Percentiles rank a stretch among this genome's conserved stretches.
Conservation (phyloP, 139 green algal genomes). For the Auxenochlorella protothecoides region DNA sequence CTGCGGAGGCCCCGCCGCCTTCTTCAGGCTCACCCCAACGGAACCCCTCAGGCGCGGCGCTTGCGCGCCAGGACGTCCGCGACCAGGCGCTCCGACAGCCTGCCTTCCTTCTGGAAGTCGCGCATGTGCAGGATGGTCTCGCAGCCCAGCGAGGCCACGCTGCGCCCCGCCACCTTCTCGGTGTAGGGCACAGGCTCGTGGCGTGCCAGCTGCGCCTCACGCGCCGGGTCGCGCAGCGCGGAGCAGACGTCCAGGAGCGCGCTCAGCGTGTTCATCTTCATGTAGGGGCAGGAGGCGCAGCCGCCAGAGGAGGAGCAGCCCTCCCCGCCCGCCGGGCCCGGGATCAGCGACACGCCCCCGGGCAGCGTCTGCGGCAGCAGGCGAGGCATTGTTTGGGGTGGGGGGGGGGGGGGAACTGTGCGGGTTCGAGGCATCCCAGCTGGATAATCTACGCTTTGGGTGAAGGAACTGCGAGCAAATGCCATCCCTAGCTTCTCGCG, state of each 20-base stretch:
- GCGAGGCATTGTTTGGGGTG: background rate
- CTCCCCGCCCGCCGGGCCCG: conserved; percentile 63
- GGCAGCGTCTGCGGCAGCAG: conserved; percentile 28
- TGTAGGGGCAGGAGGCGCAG: conserved; percentile 95
- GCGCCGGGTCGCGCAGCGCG: conserved; percentile 33
- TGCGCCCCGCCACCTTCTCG: conserved; percentile 50
- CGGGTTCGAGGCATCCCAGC: no score
- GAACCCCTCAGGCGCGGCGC: no score
- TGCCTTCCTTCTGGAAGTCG: conserved; percentile 67
- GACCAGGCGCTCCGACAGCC: conserved; percentile 51
- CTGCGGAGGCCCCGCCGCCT: no score
- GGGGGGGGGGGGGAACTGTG: no score
- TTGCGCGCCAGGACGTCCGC: conserved; percentile 22
- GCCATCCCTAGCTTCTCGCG: no score
- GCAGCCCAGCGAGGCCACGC: conserved; percentile 64
- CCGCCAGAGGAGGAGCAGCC: conserved; percentile 86
- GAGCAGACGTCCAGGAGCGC: conserved; percentile 46
- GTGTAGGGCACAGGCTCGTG: conserved; percentile 61
- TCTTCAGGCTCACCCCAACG: no score
- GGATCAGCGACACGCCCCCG: conserved; percentile 52
- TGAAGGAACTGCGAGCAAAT: no score
- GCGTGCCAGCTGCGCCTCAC: conserved; percentile 51
- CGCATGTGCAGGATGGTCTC: conserved; percentile 95
- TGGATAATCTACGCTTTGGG: no score
- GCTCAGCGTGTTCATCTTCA: conserved; percentile 87